phyloP scores from a whole-genome alignment of 768 basidiomycete species.

The Hypsizygus marmoreus region DNA sequence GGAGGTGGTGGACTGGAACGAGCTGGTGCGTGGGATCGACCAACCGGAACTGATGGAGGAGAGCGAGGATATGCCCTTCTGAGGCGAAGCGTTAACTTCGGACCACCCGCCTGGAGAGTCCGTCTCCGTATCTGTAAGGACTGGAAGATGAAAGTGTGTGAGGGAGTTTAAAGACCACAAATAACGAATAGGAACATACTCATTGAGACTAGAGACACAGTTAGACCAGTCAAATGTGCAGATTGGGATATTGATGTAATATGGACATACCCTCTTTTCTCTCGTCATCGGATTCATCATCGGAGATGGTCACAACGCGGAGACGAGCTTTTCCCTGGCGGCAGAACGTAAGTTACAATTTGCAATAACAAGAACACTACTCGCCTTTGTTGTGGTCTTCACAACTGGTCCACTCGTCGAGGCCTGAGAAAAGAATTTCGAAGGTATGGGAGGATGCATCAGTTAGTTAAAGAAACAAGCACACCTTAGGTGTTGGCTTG shows the following conservation, averaged over 20 bases:
- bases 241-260: not conserved
- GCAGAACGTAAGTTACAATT: too few relatives aligned
- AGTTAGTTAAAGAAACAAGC: not conserved
- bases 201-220: constrained; percentile 1
- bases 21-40: constrained; percentile 2
- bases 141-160: constrained; percentile 4
- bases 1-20: constrained; percentile 3
- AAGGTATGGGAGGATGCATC: too few relatives aligned
- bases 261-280: constrained; percentile 7
- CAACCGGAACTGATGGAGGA: constrained; percentile 11
- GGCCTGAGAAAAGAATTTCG: not conserved
- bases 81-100: not conserved
- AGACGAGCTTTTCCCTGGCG: not conserved
- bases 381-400: not conserved
- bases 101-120: not conserved
- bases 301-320: not conserved
- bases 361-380: too few relatives aligned
- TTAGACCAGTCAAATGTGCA: not conserved
- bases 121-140: constrained; percentile 19
- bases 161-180: not conserved
- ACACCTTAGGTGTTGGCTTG: not conserved
- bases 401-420: not conserved
- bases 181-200: not conserved
- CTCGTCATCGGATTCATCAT: constrained; percentile 17
- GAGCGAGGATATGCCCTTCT: constrained; percentile 10